Base-by-base conservation (phyloP, 352 stramenopile species). In the Pythium myriotylum region DNA sequence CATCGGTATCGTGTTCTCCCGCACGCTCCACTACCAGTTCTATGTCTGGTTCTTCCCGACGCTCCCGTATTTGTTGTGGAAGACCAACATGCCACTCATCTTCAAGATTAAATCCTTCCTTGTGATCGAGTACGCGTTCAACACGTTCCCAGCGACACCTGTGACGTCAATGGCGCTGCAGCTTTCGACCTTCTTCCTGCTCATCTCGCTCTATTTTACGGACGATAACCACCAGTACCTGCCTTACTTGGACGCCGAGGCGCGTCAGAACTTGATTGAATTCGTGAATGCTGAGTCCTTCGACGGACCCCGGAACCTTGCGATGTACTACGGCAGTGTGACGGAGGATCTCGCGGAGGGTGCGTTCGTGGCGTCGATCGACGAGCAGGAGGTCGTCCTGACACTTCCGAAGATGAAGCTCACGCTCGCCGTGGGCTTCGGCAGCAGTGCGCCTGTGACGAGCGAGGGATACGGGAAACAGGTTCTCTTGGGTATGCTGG, bases 1-100 rank as follows among this genome's bases (percentile, higher is more conserved):
- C 73, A 82, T 99, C 46, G 97, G 97, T 48, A 96, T 99, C 50
- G 90, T 84, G 47, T 99, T 99, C 74, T 86, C 94, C 32, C 81
- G 97, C 35, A 99, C 95, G 40, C 68, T 99, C 62, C 97, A 99
- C 79, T 99, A 99, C 80, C 97, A 99, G 79, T 98, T 99, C 65
- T 98, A 97, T 71, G 76, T 79, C 24, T 98, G 94, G 94, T 99
- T 98, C 76, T 98, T 97, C 71, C 86, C 97, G 57, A 95, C 95
- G 23, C 62, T 99, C 32, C 95, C 96, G 16, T 97, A 98, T 58
- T 57, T 99, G 63, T 68, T 98, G 7, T 99, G 88, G 88, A 88
- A 93, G 63, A 92, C 87, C 13, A 82, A 92, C 54, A 65, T 97
- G 32, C 86, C 90, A 20, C 50, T 92, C 37, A 62, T 93, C 14